These are phyloP conservation scores for Chlorella variabilis DNA, from an alignment of 163 green algal species.

Conservation along the genomic window DNA sequence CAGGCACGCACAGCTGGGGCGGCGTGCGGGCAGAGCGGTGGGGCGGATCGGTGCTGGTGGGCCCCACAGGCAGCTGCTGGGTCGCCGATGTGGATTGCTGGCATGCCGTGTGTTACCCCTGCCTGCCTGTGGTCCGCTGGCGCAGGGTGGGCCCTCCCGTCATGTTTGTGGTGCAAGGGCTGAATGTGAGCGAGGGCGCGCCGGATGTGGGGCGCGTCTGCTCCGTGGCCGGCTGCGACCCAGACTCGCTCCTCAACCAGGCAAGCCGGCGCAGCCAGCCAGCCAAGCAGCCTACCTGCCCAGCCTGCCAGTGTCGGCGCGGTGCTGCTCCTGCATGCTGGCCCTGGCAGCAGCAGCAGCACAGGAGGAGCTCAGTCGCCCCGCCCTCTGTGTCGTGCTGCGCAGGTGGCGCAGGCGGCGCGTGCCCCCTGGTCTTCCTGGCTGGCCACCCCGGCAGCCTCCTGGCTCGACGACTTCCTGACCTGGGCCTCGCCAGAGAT, in stretches of 20 bases:
- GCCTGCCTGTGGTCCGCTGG: neutral
- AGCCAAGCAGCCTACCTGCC: neutral
- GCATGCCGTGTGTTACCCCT: neutral
- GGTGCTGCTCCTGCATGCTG: neutral
- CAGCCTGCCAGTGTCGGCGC: neutral
- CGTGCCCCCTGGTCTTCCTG: constrained; percentile 54
- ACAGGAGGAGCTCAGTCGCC: too few relatives aligned
- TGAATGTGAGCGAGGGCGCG: constrained; percentile 67
- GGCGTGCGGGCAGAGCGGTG: neutral
- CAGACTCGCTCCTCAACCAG: constrained; percentile 79
- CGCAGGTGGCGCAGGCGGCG: constrained; percentile 66
- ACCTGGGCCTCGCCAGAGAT: constrained; percentile 83
- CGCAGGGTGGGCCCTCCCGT: constrained; percentile 84
- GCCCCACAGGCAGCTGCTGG: too few relatives aligned
- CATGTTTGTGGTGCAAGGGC: constrained; percentile 79
- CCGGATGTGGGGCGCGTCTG: constrained; percentile 76
- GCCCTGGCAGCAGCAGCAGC: neutral
- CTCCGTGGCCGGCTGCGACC: constrained; percentile 75
- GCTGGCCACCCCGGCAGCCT: constrained; percentile 80
- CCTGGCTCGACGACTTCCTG: constrained; percentile 95
- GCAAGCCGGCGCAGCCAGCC: constrained; percentile 40
- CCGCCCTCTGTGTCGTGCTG: too few relatives aligned
- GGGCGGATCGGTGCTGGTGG: neutral
- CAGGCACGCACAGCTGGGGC: neutral
- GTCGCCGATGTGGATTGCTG: too few relatives aligned